A percentile compares a stretch with the other conserved stretches of the same genome.
Evolutionary conservation across 2,329 filamentous ascomycete genomes (phyloP).

Genomic region (Hypoxylon sp.): DNA sequence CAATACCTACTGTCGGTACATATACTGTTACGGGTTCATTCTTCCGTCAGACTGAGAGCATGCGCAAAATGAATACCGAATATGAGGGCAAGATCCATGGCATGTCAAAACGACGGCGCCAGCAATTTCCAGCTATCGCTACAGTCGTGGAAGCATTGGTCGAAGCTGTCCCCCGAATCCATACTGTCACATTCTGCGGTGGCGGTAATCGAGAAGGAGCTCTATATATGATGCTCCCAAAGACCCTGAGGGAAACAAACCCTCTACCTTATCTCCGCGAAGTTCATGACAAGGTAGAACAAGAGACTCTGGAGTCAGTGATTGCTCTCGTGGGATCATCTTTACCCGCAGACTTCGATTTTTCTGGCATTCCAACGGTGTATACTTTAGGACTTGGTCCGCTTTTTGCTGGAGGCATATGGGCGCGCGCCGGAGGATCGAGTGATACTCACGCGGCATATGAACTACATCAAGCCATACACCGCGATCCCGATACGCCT

Average conservation of each 20-base stretch:
- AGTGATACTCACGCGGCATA: constrained; percentile 72
- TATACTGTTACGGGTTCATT: constrained; percentile 75
- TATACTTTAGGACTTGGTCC: constrained; percentile 61
- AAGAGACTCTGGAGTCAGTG: constrained; percentile 56
- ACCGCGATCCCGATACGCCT: constrained; percentile 76
- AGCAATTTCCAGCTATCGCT: constrained; percentile 87
- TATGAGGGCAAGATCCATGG: constrained; percentile 76
- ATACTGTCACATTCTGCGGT: constrained; percentile 84
- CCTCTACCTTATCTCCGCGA: constrained; percentile 68
- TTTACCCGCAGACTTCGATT: constrained; percentile 59
- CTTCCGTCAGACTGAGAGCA: constrained; percentile 70
- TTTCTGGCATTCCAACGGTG: constrained; percentile 59
- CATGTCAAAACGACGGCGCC: constrained; percentile 82
- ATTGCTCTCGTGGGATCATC: constrained; percentile 59
- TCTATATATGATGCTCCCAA: constrained; percentile 78
- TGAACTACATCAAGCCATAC: constrained; percentile 80
- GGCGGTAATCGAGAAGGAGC: constrained; percentile 90
- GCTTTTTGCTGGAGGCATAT: constrained; percentile 67
- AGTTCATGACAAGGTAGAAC: constrained; percentile 28
- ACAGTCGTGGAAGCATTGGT: constrained; percentile 84
- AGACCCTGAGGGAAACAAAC: constrained; percentile 71
- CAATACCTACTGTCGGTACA: constrained; percentile 85
- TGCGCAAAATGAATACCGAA: constrained; percentile 66
- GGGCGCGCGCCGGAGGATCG: constrained; percentile 66
- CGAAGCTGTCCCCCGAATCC: constrained; percentile 77